Conservation (phyloP, 2,329 filamentous ascomycete species). For the Periconia sp. region DNA sequence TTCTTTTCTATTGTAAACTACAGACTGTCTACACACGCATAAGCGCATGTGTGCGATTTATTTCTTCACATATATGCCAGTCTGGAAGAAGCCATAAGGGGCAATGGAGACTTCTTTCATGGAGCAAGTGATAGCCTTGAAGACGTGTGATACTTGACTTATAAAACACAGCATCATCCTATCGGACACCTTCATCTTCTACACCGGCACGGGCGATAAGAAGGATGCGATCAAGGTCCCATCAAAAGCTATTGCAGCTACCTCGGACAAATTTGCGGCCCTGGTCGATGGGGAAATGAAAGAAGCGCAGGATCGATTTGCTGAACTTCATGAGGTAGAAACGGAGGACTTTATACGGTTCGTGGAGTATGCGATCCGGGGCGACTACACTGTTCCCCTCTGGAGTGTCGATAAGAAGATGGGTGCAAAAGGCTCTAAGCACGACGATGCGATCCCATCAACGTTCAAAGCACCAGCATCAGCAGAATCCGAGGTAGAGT, state of each 20-base stretch:
- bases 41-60: no score
- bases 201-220: slow-evolving; percentile 21
- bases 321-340: slow-evolving; percentile 22
- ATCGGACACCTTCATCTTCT: slow-evolving; percentile 32
- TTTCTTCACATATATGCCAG: no score
- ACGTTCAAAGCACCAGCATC: no score
- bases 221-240: slow-evolving; percentile 22
- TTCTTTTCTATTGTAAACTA: no score
- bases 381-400: slow-evolving; percentile 26
- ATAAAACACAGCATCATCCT: slow-evolving; percentile 28
- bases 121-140: no score
- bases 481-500: no score
- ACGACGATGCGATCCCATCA: no score
- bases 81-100: no score
- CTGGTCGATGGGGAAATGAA: slow-evolving; percentile 29
- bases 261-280: slow-evolving; percentile 17
- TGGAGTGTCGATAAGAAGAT: neutral
- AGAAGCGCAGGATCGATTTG: slow-evolving; percentile 21
- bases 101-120: no score
- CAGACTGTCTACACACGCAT: no score
- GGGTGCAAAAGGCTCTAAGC: no score
- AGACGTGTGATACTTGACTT: no score
- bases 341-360: slow-evolving; percentile 33
- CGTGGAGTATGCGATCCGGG: slow-evolving; percentile 31
- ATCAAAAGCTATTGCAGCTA: slow-evolving; percentile 26